Percentiles rank a stretch among this genome's conserved stretches.
Conservation (phyloP, 257 asterid genomes). For the Echites panduratus region DNA sequence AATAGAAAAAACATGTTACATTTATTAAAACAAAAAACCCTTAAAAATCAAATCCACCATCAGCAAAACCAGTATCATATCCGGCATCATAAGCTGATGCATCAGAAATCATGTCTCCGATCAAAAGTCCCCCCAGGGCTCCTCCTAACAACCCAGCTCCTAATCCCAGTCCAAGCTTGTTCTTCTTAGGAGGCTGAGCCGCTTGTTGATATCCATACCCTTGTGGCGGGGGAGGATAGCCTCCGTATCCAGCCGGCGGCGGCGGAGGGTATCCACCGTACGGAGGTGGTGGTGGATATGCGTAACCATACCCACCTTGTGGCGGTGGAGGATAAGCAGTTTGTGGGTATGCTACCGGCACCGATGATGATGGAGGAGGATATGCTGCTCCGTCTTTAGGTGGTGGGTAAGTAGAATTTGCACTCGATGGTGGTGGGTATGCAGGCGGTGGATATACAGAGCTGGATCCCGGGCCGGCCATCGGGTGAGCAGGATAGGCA, state of each 20-base stretch:
- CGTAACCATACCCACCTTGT: slow-evolving; percentile 34
- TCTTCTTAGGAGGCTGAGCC: slow-evolving; percentile 37
- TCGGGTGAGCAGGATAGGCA: slow-evolving; percentile 37
- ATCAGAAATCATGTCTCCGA: slow-evolving; percentile 70
- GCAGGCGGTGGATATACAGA: slow-evolving; percentile 27
- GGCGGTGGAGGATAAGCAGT: slow-evolving; percentile 24
- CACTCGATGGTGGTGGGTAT: slow-evolving; percentile 31
- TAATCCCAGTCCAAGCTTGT: slow-evolving; percentile 54
- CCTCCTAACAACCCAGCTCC: slow-evolving; percentile 89
- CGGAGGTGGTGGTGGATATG: slow-evolving; percentile 22
- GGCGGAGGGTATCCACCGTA: slow-evolving; percentile 25
- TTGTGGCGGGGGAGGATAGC: slow-evolving; percentile 37
- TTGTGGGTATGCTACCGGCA: slow-evolving; percentile 21
- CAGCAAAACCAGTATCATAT: slow-evolving; percentile 19
- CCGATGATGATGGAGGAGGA: not conserved
- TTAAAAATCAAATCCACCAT: slow-evolving; percentile 53
- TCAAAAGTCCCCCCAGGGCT: slow-evolving; percentile 63
- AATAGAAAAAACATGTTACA: not conserved
- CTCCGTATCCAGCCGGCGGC: slow-evolving; percentile 38
- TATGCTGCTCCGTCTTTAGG: slow-evolving; percentile 19
- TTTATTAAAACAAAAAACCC: not conserved
- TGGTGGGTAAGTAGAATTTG: slow-evolving; percentile 26
- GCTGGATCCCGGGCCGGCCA: slow-evolving; percentile 49
- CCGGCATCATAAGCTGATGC: slow-evolving; percentile 39
- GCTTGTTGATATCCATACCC: slow-evolving; percentile 59